Conservation (phyloP, 345 rosid genomes). For the Pseudoturritis turrita region DNA sequence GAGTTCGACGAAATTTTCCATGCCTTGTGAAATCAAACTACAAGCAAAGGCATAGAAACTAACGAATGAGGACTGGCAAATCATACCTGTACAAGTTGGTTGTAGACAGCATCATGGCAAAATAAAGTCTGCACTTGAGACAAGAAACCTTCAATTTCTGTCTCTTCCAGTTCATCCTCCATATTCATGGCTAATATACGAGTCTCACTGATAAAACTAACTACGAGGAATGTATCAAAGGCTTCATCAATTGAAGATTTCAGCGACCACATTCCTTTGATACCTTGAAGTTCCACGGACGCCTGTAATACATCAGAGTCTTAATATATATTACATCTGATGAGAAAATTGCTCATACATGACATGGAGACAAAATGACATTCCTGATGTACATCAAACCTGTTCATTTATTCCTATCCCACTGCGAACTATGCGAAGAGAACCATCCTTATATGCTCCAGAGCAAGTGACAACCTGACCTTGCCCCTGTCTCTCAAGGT, state of each 20-base stretch:
- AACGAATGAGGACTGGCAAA: constrained; percentile 1
- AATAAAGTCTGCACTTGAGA: constrained; percentile 88
- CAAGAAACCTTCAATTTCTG: constrained; percentile 91
- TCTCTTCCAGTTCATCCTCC: constrained; percentile 94
- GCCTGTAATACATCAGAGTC: constrained; percentile 47
- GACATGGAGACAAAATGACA: neutral
- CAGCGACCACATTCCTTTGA: constrained; percentile 98
- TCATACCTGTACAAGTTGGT: constrained; percentile 89
- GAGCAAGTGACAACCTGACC: constrained; percentile 98
- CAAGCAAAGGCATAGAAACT: neutral
- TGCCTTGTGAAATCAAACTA: neutral
- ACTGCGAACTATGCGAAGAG: constrained; percentile 90
- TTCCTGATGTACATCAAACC: constrained; percentile 36
- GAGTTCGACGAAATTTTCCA: neutral
- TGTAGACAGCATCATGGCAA: constrained; percentile 86
- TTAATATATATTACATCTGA: neutral
- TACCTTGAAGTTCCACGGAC: constrained; percentile 95
- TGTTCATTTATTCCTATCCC: constrained; percentile 98
- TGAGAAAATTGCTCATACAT: neutral
- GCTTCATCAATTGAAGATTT: constrained; percentile 86
- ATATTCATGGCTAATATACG: constrained; percentile 89
- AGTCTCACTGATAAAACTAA: constrained; percentile 92
- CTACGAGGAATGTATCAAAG: constrained; percentile 87
- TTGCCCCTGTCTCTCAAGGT: constrained; percentile 99
- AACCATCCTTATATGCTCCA: constrained; percentile 97